phyloP scores from a whole-genome alignment of 306 rosid genomes.

The Bauhinia variegata region DNA sequence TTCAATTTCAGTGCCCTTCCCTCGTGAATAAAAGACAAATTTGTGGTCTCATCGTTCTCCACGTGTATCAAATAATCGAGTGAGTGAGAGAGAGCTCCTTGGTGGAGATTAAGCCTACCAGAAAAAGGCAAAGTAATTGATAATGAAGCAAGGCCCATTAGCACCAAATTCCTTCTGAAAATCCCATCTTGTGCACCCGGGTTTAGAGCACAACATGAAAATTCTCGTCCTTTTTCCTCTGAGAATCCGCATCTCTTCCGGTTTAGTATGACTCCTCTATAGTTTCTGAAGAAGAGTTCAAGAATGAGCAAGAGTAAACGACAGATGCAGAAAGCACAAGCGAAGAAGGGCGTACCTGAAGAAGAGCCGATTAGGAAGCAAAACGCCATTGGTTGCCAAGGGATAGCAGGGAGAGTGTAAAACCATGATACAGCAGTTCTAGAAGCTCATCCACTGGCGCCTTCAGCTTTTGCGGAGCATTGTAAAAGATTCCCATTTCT shows the following conservation, averaged over 20 bases:
- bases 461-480: no score
- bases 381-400: constrained; percentile 40
- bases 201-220: constrained; percentile 42
- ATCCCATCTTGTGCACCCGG: constrained; percentile 51
- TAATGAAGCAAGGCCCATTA: constrained; percentile 61
- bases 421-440: constrained; percentile 42
- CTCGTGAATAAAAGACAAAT: not conserved
- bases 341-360: constrained; percentile 48
- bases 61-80: not conserved
- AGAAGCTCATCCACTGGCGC: no score
- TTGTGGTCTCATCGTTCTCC: not conserved
- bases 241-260: constrained; percentile 35
- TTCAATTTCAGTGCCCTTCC: not conserved
- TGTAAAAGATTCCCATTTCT: no score
- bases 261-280: constrained; percentile 34
- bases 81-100: not conserved
- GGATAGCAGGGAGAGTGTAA: constrained; percentile 55
- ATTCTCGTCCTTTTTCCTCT: constrained; percentile 23
- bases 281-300: constrained; percentile 40
- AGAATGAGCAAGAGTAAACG: not conserved
- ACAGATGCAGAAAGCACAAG: not conserved
- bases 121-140: constrained; percentile 47
- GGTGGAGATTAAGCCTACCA: constrained; percentile 39
- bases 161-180: constrained; percentile 66
- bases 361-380: constrained; percentile 41